Percentiles rank a stretch among this genome's conserved stretches.
Conservation (phyloP, 352 stramenopile genomes). For the Phytopythium chamaehyphon region DNA sequence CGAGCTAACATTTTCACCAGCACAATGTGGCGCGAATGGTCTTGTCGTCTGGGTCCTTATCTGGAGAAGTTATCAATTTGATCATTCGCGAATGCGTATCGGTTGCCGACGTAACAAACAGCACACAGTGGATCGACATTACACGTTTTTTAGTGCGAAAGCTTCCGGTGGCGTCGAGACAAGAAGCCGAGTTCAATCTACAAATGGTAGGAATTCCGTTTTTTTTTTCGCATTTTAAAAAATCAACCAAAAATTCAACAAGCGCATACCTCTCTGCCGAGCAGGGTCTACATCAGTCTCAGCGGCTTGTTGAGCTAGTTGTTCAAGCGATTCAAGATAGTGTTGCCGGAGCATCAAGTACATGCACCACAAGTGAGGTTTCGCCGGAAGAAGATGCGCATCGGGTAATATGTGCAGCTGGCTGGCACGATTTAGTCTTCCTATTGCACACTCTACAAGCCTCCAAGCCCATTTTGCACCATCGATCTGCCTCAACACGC, state of each 20-base stretch:
- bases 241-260: neutral
- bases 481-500: slow-evolving; percentile 47
- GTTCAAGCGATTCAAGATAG: slow-evolving; percentile 35
- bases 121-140: slow-evolving; percentile 47
- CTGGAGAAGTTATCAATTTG: slow-evolving; percentile 52
- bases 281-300: slow-evolving; percentile 59
- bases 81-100: slow-evolving; percentile 60
- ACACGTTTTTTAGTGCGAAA: slow-evolving; percentile 44
- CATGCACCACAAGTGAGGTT: neutral
- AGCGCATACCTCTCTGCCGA: neutral
- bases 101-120: slow-evolving; percentile 37
- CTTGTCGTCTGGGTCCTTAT: slow-evolving; percentile 20
- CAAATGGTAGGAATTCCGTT: slow-evolving; percentile 51
- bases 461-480: slow-evolving; percentile 76
- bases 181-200: slow-evolving; percentile 74
- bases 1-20: slow-evolving; percentile 10
- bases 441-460: slow-evolving; percentile 71
- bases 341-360: no score
- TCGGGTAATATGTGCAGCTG: slow-evolving; percentile 16
- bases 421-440: slow-evolving; percentile 61
- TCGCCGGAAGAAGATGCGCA: slow-evolving; percentile 6
- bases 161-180: slow-evolving; percentile 45
- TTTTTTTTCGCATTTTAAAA: no score
- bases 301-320: slow-evolving; percentile 37
- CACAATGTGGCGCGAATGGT: slow-evolving; percentile 48